Base-by-base conservation (phyloP, 345 rosid species). In the Pistacia vera region DNA sequence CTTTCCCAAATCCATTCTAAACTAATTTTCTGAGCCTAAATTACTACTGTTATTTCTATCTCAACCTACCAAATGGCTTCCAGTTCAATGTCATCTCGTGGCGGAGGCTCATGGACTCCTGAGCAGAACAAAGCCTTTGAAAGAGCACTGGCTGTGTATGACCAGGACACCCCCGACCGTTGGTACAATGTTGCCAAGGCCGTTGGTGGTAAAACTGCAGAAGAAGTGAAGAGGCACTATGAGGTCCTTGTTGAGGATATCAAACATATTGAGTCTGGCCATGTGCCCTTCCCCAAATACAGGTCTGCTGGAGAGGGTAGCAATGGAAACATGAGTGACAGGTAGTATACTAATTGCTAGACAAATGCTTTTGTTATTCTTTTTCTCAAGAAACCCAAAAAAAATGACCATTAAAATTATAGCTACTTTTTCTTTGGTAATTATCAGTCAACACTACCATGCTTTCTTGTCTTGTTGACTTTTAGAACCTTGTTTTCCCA, bases 81-180 rank as follows among this genome's bases (percentile, higher is more conserved):
- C 20, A 82, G 82, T 79, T 90, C 98, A 67, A 91, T 92, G 88
- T 93, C 98, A 12, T 79, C 93, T 38, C 88, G 87, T 11, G 90
- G 89, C 11, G 88, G 92, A 10, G 81, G 81, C 46, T 87, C 89
- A 5, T 96, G 99, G 98, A 91, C 95, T 16, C 87, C 85, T 0
- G 83, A 93, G 90, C 92, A 96, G 82, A 91, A 96, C 97, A 93
- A 96, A 81, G 97, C 91, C 72, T 96, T 96, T 41, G 99, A 96
- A 84, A 87, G 78, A 83, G 99, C 98, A 2, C 86, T 96, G 83
- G 99, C 98, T 8, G 88, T 86, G 72, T 93, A 86, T 33, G 99
- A 96, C 85, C 84, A 83, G 85, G 99, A 96, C 79, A 93, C 99
- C 9, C 99, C 98, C 1, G 98, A 93, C 86, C 96, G 99, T 63